phyloP scores from a whole-genome alignment of 495 filamentous ascomycete species.

The Neurospora intermedia region DNA sequence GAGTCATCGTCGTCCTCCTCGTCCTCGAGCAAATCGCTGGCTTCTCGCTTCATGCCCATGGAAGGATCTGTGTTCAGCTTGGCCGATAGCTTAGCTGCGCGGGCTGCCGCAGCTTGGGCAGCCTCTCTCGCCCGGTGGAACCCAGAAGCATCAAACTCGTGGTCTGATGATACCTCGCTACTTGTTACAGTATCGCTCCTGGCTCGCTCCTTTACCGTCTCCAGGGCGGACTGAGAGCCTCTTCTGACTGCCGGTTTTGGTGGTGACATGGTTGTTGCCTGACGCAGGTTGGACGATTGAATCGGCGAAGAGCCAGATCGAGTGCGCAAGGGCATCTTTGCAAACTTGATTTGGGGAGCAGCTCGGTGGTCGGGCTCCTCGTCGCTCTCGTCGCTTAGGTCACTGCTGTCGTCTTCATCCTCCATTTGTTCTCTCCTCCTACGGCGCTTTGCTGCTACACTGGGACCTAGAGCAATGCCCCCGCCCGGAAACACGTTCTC shows the following conservation, averaged over 20 bases:
- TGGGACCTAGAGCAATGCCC: constrained; percentile 64
- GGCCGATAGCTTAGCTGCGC: constrained; percentile 30
- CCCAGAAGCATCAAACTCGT: constrained; percentile 62
- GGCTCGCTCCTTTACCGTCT: constrained; percentile 61
- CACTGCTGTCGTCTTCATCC: constrained; percentile 94
- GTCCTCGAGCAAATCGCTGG: constrained; percentile 46
- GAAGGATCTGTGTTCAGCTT: constrained; percentile 31
- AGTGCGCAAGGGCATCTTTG: constrained; percentile 83
- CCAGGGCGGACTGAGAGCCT: constrained; percentile 66
- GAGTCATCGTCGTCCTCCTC: constrained; percentile 50
- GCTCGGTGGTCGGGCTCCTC: constrained; percentile 65
- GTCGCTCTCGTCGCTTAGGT: constrained; percentile 92
- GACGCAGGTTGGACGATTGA: constrained; percentile 45
- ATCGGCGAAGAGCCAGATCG: constrained; percentile 84
- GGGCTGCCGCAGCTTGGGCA: constrained; percentile 23
- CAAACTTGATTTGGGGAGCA: constrained; percentile 81
- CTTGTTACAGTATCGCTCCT: constrained; percentile 82
- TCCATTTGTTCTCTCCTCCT: constrained; percentile 69
- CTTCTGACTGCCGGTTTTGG: constrained; percentile 35
- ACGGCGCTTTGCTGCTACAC: constrained; percentile 42
- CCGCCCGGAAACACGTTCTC: constrained; percentile 68
- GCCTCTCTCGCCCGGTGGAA: constrained; percentile 50
- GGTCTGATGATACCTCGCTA: constrained; percentile 86
- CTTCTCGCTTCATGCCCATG: constrained; percentile 31
- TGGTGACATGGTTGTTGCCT: constrained; percentile 26